Evolutionary conservation across 352 stramenopile genomes (phyloP).

Genomic region (Globisporangium echinulatum): DNA sequence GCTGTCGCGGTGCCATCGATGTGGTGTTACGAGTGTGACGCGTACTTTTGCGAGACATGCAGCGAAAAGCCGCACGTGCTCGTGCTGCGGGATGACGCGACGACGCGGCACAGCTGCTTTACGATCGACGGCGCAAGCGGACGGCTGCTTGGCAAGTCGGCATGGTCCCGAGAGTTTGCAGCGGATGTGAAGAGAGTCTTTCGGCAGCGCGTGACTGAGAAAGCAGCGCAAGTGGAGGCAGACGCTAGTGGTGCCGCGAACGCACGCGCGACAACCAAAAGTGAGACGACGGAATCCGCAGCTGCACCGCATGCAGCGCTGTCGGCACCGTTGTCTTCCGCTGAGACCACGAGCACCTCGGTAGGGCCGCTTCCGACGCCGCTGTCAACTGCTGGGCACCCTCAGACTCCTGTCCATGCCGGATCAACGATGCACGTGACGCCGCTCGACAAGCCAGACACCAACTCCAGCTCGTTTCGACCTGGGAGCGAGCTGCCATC

Average conservation of each 20-base stretch:
- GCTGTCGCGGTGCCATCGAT: conserved; percentile 28
- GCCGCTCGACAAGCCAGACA: too few relatives aligned
- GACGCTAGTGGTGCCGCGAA: too few relatives aligned
- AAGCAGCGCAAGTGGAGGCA: conserved; percentile 4
- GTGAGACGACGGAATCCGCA: neutral
- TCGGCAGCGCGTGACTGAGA: conserved; percentile 24
- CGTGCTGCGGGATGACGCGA: conserved; percentile 21
- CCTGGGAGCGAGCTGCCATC: too few relatives aligned
- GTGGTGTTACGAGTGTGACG: conserved; percentile 64
- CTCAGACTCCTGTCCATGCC: too few relatives aligned
- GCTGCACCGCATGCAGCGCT: neutral
- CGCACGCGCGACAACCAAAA: neutral
- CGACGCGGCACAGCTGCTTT: conserved; percentile 41
- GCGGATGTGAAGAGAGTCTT: conserved; percentile 24
- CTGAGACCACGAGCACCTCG: too few relatives aligned
- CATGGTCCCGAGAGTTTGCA: conserved; percentile 34
- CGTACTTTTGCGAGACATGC: conserved; percentile 54
- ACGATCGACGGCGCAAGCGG: conserved; percentile 47
- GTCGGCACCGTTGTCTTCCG: neutral
- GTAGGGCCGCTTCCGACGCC: too few relatives aligned
- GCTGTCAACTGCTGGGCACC: too few relatives aligned
- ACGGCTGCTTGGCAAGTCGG: conserved; percentile 31
- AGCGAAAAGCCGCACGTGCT: conserved; percentile 50
- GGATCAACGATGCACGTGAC: too few relatives aligned
- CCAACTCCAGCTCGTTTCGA: too few relatives aligned